A percentile compares a stretch with the other conserved stretches of the same genome.
Evolutionary conservation across 345 rosid genomes (phyloP).

Genomic region (Psidium guajava): DNA sequence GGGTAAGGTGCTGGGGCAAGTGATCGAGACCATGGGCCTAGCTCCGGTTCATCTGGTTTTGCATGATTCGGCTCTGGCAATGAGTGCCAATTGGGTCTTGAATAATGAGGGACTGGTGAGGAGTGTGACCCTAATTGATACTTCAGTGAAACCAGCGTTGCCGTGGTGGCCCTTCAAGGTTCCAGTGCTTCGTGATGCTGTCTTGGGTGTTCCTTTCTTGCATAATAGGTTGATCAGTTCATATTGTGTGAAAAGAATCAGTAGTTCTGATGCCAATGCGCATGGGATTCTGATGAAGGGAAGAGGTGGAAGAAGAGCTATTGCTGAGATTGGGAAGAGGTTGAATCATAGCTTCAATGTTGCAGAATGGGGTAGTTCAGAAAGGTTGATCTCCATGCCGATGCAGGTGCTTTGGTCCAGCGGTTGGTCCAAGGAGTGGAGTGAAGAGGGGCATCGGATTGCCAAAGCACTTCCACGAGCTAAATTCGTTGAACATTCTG

Average conservation of each 20-base stretch:
- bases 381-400: conserved; percentile 44
- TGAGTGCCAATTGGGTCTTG: conserved; percentile 65
- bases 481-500: conserved; percentile 53
- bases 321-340: conserved; percentile 43
- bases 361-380: conserved; percentile 66
- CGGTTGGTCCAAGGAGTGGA: conserved; percentile 62
- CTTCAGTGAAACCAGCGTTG: conserved; percentile 53
- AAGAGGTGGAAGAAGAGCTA: conserved; percentile 55
- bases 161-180: conserved; percentile 47
- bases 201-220: conserved; percentile 33
- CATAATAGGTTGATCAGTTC: conserved; percentile 40
- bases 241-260: conserved; percentile 47
- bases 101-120: conserved; percentile 41
- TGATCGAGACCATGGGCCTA: conserved; percentile 57
- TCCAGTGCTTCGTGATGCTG: conserved; percentile 48
- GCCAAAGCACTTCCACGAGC: conserved; percentile 69
- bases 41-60: conserved; percentile 82
- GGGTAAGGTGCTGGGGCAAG: conserved; percentile 54
- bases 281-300: conserved; percentile 71
- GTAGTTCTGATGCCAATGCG: conserved; percentile 40
- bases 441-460: conserved; percentile 38
- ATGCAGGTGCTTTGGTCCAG: conserved; percentile 78
- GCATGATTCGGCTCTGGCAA: conserved; percentile 73
- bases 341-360: conserved; percentile 68
- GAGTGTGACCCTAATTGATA: conserved; percentile 74